Conservation (phyloP, 2,329 filamentous ascomycete species). For the Colletotrichum echinochloae region DNA sequence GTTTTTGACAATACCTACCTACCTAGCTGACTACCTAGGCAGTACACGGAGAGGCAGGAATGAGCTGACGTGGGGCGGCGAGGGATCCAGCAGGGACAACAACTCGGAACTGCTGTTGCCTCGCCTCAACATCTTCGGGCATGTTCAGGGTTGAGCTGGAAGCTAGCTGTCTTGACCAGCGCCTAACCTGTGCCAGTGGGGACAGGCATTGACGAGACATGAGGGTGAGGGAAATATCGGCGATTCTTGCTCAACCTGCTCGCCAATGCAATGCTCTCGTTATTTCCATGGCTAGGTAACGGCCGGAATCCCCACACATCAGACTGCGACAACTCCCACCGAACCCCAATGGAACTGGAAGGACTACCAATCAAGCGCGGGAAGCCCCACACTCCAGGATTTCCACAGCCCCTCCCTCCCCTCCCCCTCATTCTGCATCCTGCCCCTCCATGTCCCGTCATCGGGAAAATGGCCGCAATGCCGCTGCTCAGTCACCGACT, state of each 20-base stretch:
- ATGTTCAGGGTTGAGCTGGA: not conserved
- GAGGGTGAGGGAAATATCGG: conserved; percentile 22
- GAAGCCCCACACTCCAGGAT: conserved; percentile 21
- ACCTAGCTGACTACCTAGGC: too few species aligned
- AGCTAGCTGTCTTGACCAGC: not conserved
- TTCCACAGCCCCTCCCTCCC: conserved; percentile 26
- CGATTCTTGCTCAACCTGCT: conserved; percentile 28
- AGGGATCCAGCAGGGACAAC: conserved; percentile 1
- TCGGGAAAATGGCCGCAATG: conserved; percentile 4
- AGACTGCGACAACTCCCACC: not conserved
- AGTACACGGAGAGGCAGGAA: not conserved
- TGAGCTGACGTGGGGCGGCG: conserved; percentile 22
- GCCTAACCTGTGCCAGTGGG: not conserved
- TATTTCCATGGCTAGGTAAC: conserved; percentile 27
- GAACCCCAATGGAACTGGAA: conserved; percentile 17
- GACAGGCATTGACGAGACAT: not conserved
- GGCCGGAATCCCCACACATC: conserved; percentile 3
- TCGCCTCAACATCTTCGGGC: not conserved
- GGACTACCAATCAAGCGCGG: not conserved
- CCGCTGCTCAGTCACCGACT: not conserved
- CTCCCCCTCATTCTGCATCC: conserved; percentile 22
- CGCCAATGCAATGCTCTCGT: conserved; percentile 1
- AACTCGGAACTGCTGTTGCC: not conserved
- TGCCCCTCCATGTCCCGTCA: conserved; percentile 27
- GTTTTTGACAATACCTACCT: too few species aligned